A percentile compares a stretch with the other conserved stretches of the same genome.
These are phyloP conservation scores for Aspergillus persii DNA, from an alignment of 2,329 filamentous ascomycete genomes.

Conservation along the genomic window DNA sequence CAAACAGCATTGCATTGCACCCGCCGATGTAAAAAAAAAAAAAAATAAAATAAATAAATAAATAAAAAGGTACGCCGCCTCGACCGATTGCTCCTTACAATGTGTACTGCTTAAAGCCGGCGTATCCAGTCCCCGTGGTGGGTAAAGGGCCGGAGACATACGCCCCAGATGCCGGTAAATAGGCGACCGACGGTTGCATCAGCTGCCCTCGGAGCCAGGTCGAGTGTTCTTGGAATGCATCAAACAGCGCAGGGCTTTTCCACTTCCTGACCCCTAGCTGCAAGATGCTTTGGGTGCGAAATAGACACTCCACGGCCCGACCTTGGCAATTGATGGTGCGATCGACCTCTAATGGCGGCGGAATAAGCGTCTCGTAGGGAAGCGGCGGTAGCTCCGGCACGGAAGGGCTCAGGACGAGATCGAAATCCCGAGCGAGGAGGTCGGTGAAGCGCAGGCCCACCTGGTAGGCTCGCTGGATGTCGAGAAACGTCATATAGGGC, in stretches of 20 bases:
- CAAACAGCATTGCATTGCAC: too few relatives aligned
- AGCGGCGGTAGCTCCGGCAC: conserved; percentile 29
- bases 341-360: conserved; percentile 29
- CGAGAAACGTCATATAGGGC: conserved; percentile 79
- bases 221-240: conserved; percentile 34
- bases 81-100: too few relatives aligned
- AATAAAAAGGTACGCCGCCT: neutral
- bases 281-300: conserved; percentile 33
- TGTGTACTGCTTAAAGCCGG: conserved; percentile 9
- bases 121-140: conserved; percentile 5
- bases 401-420: conserved; percentile 39
- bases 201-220: conserved; percentile 25
- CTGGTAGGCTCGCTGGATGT: conserved; percentile 80
- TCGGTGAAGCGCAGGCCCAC: conserved; percentile 58
- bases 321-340: conserved; percentile 34
- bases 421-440: conserved; percentile 54
- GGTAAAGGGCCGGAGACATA: conserved; percentile 15
- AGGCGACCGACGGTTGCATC: conserved; percentile 21
- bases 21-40: neutral
- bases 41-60: neutral
- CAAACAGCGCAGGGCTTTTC: conserved; percentile 28
- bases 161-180: conserved; percentile 14
- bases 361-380: conserved; percentile 31
- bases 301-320: conserved; percentile 33
- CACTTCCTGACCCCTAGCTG: conserved; percentile 35